These are phyloP conservation scores for Ophiocordyceps sinensis DNA, from an alignment of 2,329 filamentous ascomycete genomes.

Conservation along the genomic window DNA sequence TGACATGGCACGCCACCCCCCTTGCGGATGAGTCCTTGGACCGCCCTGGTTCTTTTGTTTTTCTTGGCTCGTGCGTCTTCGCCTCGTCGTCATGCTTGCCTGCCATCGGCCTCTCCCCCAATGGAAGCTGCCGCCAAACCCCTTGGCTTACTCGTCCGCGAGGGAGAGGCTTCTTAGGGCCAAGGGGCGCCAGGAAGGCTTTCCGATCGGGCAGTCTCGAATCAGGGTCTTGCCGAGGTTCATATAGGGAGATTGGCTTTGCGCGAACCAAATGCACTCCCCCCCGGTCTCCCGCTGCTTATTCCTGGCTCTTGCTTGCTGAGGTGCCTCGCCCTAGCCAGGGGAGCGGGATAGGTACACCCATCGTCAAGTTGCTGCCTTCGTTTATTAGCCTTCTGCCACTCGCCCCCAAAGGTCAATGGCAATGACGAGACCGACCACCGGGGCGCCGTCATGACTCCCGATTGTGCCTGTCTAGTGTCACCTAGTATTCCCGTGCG, in stretches of 20 bases:
- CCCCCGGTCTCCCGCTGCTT: not conserved
- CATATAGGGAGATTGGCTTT: not conserved
- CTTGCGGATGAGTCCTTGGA: too few relatives aligned
- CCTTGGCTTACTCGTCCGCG: not conserved
- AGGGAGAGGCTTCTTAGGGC: too few relatives aligned
- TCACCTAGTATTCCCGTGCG: not conserved
- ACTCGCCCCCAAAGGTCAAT: too few relatives aligned
- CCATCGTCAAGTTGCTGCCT: too few relatives aligned
- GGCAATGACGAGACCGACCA: too few relatives aligned
- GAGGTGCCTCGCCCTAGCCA: not conserved
- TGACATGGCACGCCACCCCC: too few relatives aligned
- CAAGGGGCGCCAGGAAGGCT: not conserved
- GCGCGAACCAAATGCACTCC: not conserved
- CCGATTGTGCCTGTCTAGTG: not conserved
- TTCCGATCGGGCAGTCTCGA: not conserved
- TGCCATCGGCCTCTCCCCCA: too few relatives aligned
- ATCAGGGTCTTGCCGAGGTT: not conserved
- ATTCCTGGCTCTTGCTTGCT: not conserved
- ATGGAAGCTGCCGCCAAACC: not conserved
- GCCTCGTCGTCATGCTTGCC: too few relatives aligned
- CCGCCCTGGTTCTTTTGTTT: too few relatives aligned
- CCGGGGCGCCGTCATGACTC: not conserved
- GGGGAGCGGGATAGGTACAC: too few relatives aligned
- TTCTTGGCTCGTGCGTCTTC: too few relatives aligned
- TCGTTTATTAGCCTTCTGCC: too few relatives aligned